These are phyloP conservation scores for Erythrophleum fordii DNA, from an alignment of 306 rosid species.

Conservation along the genomic window DNA sequence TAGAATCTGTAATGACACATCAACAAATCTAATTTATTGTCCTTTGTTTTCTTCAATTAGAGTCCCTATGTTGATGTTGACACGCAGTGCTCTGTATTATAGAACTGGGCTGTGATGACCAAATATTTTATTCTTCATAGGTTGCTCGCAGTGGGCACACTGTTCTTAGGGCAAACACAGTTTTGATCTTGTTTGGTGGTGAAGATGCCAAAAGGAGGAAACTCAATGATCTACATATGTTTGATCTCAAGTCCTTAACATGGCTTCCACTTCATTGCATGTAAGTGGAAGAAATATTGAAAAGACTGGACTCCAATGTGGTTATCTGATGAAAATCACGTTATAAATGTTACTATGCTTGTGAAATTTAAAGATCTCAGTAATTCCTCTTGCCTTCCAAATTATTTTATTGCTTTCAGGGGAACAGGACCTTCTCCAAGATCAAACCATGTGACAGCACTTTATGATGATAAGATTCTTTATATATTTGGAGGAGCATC, in stretches of 20 bases:
- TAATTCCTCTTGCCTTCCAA: slow-evolving; percentile 5
- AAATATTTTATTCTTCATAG: slow-evolving; percentile 52
- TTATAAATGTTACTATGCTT: slow-evolving; percentile 22
- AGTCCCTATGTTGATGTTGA: slow-evolving; percentile 13
- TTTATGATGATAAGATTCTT: slow-evolving; percentile 81
- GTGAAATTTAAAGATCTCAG: slow-evolving; percentile 3
- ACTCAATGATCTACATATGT: slow-evolving; percentile 94
- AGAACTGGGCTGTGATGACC: slow-evolving; percentile 23
- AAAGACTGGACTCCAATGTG: not conserved
- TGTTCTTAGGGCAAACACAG: slow-evolving; percentile 78
- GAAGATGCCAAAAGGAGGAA: slow-evolving; percentile 88
- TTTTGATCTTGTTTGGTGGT: slow-evolving; percentile 86
- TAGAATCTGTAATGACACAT: not conserved
- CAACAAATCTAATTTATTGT: not conserved
- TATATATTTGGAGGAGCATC: slow-evolving; percentile 88
- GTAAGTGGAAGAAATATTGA: slow-evolving; percentile 49
- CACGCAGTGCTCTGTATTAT: not conserved
- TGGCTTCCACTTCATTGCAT: slow-evolving; percentile 97
- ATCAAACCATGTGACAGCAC: slow-evolving; percentile 85
- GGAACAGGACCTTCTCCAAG: slow-evolving; percentile 93
- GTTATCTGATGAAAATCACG: slow-evolving; percentile 15
- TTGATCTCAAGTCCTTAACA: slow-evolving; percentile 90
- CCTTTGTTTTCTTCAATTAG: slow-evolving; percentile 17
- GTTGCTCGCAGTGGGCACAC: slow-evolving; percentile 93
- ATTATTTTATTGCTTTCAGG: slow-evolving; percentile 48